Evolutionary conservation across 2,329 filamentous ascomycete genomes (phyloP).

Genomic region (Epichloe hybrida): DNA sequence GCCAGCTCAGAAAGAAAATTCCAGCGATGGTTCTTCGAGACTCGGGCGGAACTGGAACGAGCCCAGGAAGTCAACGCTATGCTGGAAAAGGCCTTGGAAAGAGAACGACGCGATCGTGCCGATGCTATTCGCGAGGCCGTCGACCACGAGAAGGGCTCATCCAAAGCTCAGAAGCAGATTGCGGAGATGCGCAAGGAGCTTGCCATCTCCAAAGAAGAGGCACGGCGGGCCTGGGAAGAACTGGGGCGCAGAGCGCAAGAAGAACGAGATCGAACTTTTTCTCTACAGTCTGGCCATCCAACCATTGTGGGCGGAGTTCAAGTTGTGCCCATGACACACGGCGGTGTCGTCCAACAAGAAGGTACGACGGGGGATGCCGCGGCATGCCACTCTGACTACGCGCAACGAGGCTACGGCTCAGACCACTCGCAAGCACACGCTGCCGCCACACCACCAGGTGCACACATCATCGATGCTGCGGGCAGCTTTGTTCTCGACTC

Average conservation of each 20-base stretch:
- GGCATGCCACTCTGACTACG: conserved; percentile 18
- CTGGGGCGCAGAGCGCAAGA: conserved; percentile 85
- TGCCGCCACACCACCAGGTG: conserved; percentile 37
- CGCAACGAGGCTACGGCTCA: conserved; percentile 17
- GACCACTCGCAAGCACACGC: conserved; percentile 29
- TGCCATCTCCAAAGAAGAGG: conserved; percentile 90
- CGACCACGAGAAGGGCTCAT: conserved; percentile 55
- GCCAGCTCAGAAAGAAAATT: conserved; percentile 96
- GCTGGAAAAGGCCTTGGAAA: conserved; percentile 60
- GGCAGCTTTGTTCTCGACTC: conserved; percentile 49
- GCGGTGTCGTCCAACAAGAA: conserved; percentile 43
- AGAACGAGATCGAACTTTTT: conserved; percentile 73
- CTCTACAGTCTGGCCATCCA: conserved; percentile 75
- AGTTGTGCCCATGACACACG: conserved; percentile 82
- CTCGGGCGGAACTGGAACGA: conserved; percentile 73
- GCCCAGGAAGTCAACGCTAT: conserved; percentile 70
- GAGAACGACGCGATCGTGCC: conserved; percentile 56
- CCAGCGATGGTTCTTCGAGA: conserved; percentile 97
- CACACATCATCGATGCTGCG: conserved; percentile 52
- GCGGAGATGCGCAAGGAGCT: conserved; percentile 85
- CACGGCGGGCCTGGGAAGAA: conserved; percentile 92
- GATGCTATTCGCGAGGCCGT: conserved; percentile 55
- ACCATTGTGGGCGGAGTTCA: conserved; percentile 88
- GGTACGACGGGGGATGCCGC: conserved; percentile 27
- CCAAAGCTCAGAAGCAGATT: conserved; percentile 66